Base-by-base conservation (phyloP, 345 rosid species). In the Triadica sebifera region DNA sequence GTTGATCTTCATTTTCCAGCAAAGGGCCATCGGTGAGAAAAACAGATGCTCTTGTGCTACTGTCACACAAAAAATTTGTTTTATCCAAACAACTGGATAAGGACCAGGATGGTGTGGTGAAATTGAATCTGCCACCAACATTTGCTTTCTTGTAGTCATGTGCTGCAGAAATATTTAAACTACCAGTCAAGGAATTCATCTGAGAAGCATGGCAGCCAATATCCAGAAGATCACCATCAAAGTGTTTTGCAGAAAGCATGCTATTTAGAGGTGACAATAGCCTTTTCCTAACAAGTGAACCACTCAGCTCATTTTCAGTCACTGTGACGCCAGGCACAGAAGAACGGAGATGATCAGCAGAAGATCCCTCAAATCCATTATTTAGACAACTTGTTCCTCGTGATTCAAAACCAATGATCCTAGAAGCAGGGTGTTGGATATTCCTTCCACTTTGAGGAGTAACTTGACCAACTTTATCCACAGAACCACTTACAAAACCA, bases 381-480 rank as follows among this genome's bases (percentile, higher is more conserved):
- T 74, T 46, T 57, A 75, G 8, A 19, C 81, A 82, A 78, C 80
- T 74, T 46, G 67, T 77, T 75, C 80, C 87, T 4, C 47, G 75
- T 67, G 96, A 85, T 71, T 86, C 90, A 79, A 90, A 94, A 49
- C 97, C 97, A 69, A 94, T 89, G 71, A 90, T 89, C 80, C 98
- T 86, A 70, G 93, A 82, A 66, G 85, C 85, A 82, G 93, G 93
- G 64, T 63, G 68, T 45, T 65, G 88, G 61, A 73, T 34, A 62
- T 49, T 81, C 77, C 71, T 76, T 74, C 71, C 88, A 76, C 67
- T 72, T 74, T 64, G 79, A 65, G 79, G 65, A 83, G 81, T 73
- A 74, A 66, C 69, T 29, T 70, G 78, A 71, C 82, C 78, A 81
- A 39, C 76, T 78, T 70, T 76, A 81, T 85, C 82, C 2, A 74